Base-by-base conservation (phyloP, 1,284 basidiomycete genomes). In the Sanghuangporus sanghuang region DNA sequence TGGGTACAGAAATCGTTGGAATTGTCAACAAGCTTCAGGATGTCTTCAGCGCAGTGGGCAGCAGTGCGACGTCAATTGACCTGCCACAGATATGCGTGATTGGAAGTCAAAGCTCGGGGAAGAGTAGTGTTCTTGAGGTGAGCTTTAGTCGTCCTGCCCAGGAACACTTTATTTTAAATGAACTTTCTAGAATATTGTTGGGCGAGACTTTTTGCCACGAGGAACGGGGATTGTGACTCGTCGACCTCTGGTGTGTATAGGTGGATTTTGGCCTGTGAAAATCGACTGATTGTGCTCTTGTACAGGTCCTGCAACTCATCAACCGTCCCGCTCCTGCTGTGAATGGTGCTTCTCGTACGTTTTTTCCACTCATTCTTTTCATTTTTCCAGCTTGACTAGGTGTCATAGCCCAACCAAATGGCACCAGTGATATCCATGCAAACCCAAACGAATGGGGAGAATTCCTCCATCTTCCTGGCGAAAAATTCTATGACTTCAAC, bases 361-460 rank as follows among this genome's bases (percentile, higher is more conserved):
- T 18, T 67, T 59, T 72, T 75, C 62, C 69, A 62, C 42, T 60
- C 63, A 62, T 9, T 38, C 50, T 46, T 60, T 53, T 36, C 16
- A 61, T 44, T 40, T 48, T 44, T 61, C 32, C 57, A 64, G 35
- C 21, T 61, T 63, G 68, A 69, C 56, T 49, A 46, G 55, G 27
- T 62, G 61, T 42, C 54, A 27, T 73, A 81, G 78, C 76, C 65
- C 74, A 79, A 76, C 73, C 76, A 66, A 81, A 80, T 63, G 82
- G 81, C 46, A 69, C 74, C n/a, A 71, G 70, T 40, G 87, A 90
- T 75, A 82, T 89, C 68, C 80, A 83, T 57, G 92, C 89, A 73
- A 97, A 95, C 75, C 81, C 87, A 65, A 87, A 97, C 71, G 96
- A 98, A 77, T 99, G 96, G 96, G 96, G 96, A 73, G 96, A 99